Conservation (phyloP, 164 flowering plant genomes). For the Berberis thunbergii region DNA sequence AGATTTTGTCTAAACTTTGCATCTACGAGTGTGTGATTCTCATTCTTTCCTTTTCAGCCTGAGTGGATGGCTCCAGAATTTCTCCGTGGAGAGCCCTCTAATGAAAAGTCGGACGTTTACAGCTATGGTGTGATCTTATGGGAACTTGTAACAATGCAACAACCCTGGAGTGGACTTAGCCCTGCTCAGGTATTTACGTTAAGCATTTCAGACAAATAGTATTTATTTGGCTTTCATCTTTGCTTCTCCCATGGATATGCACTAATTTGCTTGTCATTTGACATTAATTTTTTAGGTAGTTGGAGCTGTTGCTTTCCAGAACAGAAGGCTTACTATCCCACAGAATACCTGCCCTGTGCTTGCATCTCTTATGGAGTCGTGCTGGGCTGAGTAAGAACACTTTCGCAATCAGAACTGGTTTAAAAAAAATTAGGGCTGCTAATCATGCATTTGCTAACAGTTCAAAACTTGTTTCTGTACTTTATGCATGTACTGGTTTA, state of each 20-base stretch:
- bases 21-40: neutral
- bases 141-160: slow-evolving; percentile 11
- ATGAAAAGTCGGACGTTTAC: slow-evolving; percentile 15
- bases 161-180: slow-evolving; percentile 10
- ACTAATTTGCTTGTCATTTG: neutral
- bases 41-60: slow-evolving; percentile 2
- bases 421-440: too few relatives aligned
- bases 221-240: neutral
- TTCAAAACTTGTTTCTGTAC: too few relatives aligned
- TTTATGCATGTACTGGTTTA: neutral
- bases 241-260: neutral
- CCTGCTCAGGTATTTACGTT: slow-evolving; percentile 8
- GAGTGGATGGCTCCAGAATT: slow-evolving; percentile 17
- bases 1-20: too few relatives aligned
- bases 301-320: slow-evolving; percentile 81
- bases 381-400: neutral
- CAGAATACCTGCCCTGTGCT: slow-evolving; percentile 16
- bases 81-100: slow-evolving; percentile 12
- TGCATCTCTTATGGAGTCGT: neutral
- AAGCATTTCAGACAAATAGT: neutral
- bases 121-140: slow-evolving; percentile 13
- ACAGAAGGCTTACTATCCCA: slow-evolving; percentile 82
- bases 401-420: neutral
- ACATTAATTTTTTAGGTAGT: slow-evolving; percentile 50
- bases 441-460: too few relatives aligned